These are phyloP conservation scores for Rhodotorula diobovata DNA, from an alignment of 768 basidiomycete species.

Conservation along the genomic window DNA sequence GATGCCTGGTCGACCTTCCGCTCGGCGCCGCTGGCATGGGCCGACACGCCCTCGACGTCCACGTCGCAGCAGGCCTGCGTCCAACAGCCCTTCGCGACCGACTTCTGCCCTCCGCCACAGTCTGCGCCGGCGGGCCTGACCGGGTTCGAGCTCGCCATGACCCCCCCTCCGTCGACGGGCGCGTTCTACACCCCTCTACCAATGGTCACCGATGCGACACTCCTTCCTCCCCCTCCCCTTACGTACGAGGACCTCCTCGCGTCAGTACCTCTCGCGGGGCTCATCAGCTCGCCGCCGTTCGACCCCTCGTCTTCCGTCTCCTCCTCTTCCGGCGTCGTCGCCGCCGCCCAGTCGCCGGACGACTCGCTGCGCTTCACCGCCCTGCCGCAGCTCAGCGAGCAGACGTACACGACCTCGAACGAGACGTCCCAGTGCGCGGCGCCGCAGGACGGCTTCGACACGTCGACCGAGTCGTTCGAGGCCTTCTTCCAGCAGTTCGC, in stretches of 20 bases:
- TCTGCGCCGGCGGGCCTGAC: background rate
- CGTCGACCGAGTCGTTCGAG: background rate
- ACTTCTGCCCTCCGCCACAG: background rate
- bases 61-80: background rate
- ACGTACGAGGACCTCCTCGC: constrained; percentile 7
- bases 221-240: background rate
- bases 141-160: too few species aligned
- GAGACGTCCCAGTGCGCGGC: background rate
- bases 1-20: constrained; percentile 6
- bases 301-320: background rate
- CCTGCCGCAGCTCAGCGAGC: background rate
- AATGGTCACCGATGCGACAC: background rate
- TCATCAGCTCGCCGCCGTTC: too few species aligned
- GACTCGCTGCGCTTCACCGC: background rate
- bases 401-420: background rate
- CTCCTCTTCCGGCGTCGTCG: background rate
- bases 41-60: background rate
- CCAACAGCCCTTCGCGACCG: background rate
- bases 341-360: background rate
- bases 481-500: background rate
- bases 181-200: background rate
- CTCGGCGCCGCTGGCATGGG: background rate
- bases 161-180: background rate
- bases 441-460: too few species aligned
- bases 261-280: background rate